Percentiles rank a stretch among this genome's conserved stretches.
Conservation (phyloP, 768 basidiomycete genomes). For the Zangia roseola region DNA sequence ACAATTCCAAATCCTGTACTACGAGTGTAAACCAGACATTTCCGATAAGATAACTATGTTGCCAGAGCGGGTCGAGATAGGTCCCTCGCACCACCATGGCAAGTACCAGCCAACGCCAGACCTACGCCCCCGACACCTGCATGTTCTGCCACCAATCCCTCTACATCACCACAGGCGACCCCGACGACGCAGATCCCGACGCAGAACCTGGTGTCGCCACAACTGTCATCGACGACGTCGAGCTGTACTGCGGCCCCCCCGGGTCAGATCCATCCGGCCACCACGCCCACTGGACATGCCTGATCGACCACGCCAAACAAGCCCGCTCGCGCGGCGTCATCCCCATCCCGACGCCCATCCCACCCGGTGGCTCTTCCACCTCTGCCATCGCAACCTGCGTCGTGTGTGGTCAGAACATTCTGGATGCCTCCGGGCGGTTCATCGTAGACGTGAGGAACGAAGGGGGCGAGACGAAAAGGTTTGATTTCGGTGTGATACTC, state of each 20-base stretch:
- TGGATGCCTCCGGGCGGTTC: conserved; percentile 16
- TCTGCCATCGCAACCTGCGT: conserved; percentile 3
- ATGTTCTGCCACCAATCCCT: conserved; percentile 24
- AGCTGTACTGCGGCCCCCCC: conserved; percentile 21
- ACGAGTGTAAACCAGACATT: conserved; percentile 1
- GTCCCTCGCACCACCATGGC: conserved; percentile 3
- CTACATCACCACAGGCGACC: conserved; percentile 5
- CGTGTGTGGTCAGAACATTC: conserved; percentile 18
- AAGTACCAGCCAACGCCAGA: conserved; percentile 1
- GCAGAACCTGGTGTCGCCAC: background rate
- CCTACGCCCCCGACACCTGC: conserved; percentile 24
- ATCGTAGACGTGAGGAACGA: conserved; percentile 28
- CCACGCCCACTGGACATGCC: conserved; percentile 28
- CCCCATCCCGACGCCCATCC: background rate
- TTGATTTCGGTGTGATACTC: conserved; percentile 27
- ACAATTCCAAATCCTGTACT: background rate
- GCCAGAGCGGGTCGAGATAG: no score
- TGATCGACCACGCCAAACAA: conserved; percentile 21
- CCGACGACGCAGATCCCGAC: conserved; percentile 6
- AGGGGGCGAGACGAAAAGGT: conserved; percentile 24
- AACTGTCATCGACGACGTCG: conserved; percentile 24
- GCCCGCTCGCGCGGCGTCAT: background rate
- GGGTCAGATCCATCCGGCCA: conserved; percentile 22
- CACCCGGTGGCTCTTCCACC: background rate
- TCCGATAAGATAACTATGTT: conserved; percentile 12